These are phyloP conservation scores for Phytophthora foliorum DNA, from an alignment of 352 stramenopile species.

Conservation along the genomic window DNA sequence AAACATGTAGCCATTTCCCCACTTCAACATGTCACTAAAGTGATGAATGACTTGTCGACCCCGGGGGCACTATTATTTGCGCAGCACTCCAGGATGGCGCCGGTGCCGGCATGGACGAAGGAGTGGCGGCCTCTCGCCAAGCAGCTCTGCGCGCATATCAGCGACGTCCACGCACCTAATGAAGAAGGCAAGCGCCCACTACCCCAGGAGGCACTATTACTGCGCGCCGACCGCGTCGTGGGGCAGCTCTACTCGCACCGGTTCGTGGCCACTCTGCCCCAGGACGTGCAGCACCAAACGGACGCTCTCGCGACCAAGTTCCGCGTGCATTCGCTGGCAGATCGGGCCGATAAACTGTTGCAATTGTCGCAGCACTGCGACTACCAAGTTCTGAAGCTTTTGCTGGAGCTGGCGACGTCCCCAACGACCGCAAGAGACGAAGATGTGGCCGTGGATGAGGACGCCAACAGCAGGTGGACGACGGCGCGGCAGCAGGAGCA, in stretches of 20 bases:
- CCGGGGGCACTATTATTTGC: neutral
- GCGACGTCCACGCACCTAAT: neutral
- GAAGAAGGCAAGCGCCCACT: neutral
- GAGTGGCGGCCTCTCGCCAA: constrained; percentile 69
- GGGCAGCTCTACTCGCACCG: constrained; percentile 55
- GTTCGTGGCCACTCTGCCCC: constrained; percentile 60
- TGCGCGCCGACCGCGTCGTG: constrained; percentile 61
- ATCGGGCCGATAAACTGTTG: constrained; percentile 50
- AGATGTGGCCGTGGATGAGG: constrained; percentile 40
- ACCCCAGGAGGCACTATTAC: constrained; percentile 37
- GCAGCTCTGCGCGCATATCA: constrained; percentile 52
- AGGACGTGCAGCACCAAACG: constrained; percentile 56
- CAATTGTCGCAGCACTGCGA: constrained; percentile 47
- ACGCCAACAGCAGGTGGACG: constrained; percentile 24
- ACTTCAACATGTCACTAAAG: constrained; percentile 33
- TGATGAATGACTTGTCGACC: constrained; percentile 6
- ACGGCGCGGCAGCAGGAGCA: constrained; percentile 31
- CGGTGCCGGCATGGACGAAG: constrained; percentile 59
- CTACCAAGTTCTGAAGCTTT: constrained; percentile 62
- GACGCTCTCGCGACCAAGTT: constrained; percentile 60
- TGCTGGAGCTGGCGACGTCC: constrained; percentile 64
- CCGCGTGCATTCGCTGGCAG: constrained; percentile 59
- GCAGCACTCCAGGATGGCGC: constrained; percentile 20
- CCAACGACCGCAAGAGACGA: constrained; percentile 55
- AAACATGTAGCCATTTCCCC: constrained; percentile 24